These are phyloP conservation scores for Penstemon barbatus DNA, from an alignment of 257 asterid species.

Conservation along the genomic window DNA sequence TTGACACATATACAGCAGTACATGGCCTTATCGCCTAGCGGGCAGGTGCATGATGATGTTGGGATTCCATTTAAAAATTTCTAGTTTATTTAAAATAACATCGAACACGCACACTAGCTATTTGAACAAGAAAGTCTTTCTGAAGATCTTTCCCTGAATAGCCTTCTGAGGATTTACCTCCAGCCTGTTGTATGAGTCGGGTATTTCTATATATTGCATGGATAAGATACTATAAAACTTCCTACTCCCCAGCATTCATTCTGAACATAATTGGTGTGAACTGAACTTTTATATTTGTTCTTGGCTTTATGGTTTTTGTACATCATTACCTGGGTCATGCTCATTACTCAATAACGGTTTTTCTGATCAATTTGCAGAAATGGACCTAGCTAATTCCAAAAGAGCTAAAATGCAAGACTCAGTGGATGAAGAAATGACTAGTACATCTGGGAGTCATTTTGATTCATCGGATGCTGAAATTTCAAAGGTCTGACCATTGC, in stretches of 20 bases:
- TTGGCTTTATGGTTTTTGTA: too few species aligned
- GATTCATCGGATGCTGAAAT: conserved; percentile 49
- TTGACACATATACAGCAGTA: conserved; percentile 15
- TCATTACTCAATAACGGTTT: conserved; percentile 21
- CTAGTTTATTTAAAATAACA: not conserved
- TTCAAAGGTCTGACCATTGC: conserved; percentile 48
- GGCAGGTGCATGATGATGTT: conserved; percentile 18
- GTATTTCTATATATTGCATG: conserved; percentile 19
- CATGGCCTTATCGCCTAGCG: conserved; percentile 23
- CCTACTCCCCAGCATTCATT: conserved; percentile 11
- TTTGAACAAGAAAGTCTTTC: not conserved
- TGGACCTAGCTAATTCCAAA: conserved; percentile 79
- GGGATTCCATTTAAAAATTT: conserved; percentile 11
- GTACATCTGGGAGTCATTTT: conserved; percentile 76
- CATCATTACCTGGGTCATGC: not conserved
- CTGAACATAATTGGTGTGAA: conserved; percentile 1
- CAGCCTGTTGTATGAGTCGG: conserved; percentile 8
- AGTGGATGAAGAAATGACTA: conserved; percentile 67
- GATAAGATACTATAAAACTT: conserved; percentile 13
- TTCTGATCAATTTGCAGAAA: conserved; percentile 52
- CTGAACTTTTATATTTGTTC: too few species aligned
- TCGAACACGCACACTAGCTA: not conserved
- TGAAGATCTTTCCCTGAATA: conserved; percentile 6
- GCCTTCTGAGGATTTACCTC: conserved; percentile 5
- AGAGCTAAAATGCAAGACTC: conserved; percentile 65